phyloP scores from a whole-genome alignment of 352 stramenopile genomes.

The Pythium chondricola region DNA sequence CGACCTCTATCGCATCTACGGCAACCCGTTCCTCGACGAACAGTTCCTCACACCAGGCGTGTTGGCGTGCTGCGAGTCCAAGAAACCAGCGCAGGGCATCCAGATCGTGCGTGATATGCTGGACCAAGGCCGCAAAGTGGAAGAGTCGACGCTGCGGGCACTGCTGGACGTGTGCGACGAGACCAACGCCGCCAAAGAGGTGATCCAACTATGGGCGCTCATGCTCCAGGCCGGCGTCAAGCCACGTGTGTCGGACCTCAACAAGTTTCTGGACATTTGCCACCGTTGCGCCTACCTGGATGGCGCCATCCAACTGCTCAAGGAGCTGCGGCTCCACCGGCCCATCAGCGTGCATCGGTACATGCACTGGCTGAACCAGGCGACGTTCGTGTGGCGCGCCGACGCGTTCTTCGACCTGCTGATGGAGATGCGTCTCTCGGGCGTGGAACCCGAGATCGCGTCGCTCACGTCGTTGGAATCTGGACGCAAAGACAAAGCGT shows the following conservation, averaged over 20 bases:
- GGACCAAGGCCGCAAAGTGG: constrained; percentile 77
- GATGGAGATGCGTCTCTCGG: constrained; percentile 81
- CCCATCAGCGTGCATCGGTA: constrained; percentile 69
- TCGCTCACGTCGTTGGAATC: constrained; percentile 83
- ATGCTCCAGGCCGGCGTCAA: constrained; percentile 62
- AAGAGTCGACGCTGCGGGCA: constrained; percentile 60
- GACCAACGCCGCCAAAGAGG: constrained; percentile 51
- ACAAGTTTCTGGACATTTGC: constrained; percentile 72
- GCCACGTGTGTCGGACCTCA: constrained; percentile 48
- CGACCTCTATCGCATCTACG: constrained; percentile 82
- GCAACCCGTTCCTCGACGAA: constrained; percentile 78
- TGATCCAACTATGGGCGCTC: constrained; percentile 60
- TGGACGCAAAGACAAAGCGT: constrained; percentile 67
- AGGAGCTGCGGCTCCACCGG: constrained; percentile 61
- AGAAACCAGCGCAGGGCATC: constrained; percentile 67
- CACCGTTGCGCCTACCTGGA: constrained; percentile 73
- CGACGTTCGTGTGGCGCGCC: constrained; percentile 72
- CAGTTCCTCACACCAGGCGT: constrained; percentile 76
- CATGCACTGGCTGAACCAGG: constrained; percentile 78
- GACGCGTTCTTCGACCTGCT: constrained; percentile 83
- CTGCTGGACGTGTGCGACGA: constrained; percentile 70
- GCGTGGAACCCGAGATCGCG: constrained; percentile 75
- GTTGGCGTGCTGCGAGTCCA: constrained; percentile 70
- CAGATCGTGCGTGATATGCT: constrained; percentile 81
- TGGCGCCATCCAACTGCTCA: constrained; percentile 69